Base-by-base conservation (phyloP, 2,329 filamentous ascomycete genomes). In the Exophiala sp. region DNA sequence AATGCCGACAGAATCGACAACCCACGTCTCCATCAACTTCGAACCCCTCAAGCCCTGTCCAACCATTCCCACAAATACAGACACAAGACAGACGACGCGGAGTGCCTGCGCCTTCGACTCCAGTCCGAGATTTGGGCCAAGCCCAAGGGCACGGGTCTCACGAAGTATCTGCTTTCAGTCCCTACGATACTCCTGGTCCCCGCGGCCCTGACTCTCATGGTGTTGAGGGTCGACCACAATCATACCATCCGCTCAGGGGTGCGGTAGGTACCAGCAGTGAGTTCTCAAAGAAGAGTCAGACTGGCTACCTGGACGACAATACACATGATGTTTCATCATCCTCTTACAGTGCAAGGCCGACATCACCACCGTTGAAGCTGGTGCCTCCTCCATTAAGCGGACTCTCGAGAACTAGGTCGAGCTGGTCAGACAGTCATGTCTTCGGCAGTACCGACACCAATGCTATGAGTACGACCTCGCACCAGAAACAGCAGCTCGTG, bases 141-240 rank as follows among this genome's bases (percentile, higher is more conserved):
- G 16, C 18, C 3, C 34, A 27, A 27, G 6, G 10, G 24, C 6
- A 34, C 5, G 7, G 6, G 6, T 13, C 1, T 19, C 14, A 40
- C n/a, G 58, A 60, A 35, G 37, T 58, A 9, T 58, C 58, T 9
- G 47, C 52, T 21, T 58, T 58, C 50, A 58, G 56, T 43, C 54
- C 58, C 3, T 54, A 57, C 30, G 54, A 57, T 32, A 58, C 50
- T n/a, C 58, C 58, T 10, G 45, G 34, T 11, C 14, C 14, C 6
- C 6, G 14, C 11, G 34, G 19, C 16, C 4, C 14, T 19, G 16
- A 48, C 32, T 9, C 27, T 34, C 11, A 8, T 21, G 24, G 19
- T 23, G 19, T 45, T 37, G 7, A 37, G 14, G 34, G 6, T 9
- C 29, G n/a, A 13, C 29, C 29, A 10, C 29, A 7, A 32, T 32